These are phyloP conservation scores for Phoma sp. DNA, from an alignment of 2,329 filamentous ascomycete species.

Conservation along the genomic window DNA sequence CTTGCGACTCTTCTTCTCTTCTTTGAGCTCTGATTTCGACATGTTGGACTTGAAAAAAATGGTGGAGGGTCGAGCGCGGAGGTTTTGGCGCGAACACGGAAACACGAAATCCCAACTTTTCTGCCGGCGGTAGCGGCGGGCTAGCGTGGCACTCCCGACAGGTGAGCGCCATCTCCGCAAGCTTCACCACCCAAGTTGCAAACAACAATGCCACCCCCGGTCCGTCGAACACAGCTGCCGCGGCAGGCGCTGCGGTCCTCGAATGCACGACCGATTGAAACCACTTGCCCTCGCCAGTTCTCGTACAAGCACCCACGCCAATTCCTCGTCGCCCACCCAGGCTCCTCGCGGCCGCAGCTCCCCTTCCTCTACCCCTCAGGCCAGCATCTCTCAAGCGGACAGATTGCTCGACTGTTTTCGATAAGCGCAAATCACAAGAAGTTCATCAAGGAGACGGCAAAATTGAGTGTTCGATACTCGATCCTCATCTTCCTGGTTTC, in stretches of 20 bases:
- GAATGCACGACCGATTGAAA: conserved; percentile 20
- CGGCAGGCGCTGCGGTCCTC: conserved; percentile 32
- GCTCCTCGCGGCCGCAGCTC: conserved; percentile 64
- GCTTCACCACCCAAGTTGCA: conserved; percentile 10
- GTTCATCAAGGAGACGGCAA: conserved; percentile 74
- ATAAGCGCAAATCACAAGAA: conserved; percentile 69
- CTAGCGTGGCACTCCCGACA: conserved; percentile 25
- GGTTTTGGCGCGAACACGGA: conserved; percentile 11
- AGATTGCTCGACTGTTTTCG: conserved; percentile 74
- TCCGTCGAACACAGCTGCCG: conserved; percentile 37
- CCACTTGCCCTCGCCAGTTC: conserved; percentile 58
- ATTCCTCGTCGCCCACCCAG: conserved; percentile 52
- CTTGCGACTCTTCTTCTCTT: conserved; percentile 45
- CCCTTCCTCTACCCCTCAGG: conserved; percentile 68
- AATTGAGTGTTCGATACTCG: conserved; percentile 72
- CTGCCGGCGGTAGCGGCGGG: conserved; percentile 30
- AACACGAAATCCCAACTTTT: conserved; percentile 30
- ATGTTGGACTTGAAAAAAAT: conserved; percentile 20
- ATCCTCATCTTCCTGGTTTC: conserved; percentile 69
- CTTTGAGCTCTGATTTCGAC: conserved; percentile 33
- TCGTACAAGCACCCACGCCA: conserved; percentile 63
- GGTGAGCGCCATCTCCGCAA: conserved; percentile 18
- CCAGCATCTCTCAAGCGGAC: conserved; percentile 44
- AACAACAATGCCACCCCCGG: conserved; percentile 39
- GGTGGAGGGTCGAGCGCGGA: conserved; percentile 17